Conservation (phyloP, 2,329 filamentous ascomycete genomes). For the Diaporthe sp. region DNA sequence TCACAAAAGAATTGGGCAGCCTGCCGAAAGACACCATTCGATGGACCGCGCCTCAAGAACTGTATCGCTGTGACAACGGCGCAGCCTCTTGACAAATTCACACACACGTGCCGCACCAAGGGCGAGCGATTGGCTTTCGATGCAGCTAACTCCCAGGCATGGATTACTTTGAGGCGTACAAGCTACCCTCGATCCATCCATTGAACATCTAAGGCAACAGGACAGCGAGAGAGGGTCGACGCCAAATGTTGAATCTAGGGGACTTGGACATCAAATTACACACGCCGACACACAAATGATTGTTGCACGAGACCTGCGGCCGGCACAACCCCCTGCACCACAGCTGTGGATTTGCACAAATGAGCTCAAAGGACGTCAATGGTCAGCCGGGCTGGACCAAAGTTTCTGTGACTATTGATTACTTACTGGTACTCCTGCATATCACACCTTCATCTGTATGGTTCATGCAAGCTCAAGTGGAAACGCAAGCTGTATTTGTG, state of each 20-base stretch:
- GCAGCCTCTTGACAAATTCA: not conserved
- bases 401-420: conserved; percentile 27
- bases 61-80: not conserved
- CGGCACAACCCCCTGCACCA: conserved; percentile 29
- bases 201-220: not conserved
- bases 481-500: conserved; percentile 52
- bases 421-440: conserved; percentile 33
- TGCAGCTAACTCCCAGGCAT: not conserved
- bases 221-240: not conserved
- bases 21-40: no score
- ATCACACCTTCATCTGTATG: conserved; percentile 29
- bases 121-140: not conserved
- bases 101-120: not conserved
- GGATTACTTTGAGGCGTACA: not conserved
- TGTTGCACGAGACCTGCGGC: conserved; percentile 15
- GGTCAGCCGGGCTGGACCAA: not conserved
- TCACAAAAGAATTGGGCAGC: not conserved
- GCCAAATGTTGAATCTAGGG: not conserved
- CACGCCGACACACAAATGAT: not conserved
- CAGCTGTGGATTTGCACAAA: conserved; percentile 34
- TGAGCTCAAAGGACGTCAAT: conserved; percentile 19
- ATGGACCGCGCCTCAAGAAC: not conserved
- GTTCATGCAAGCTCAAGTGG: conserved; percentile 26
- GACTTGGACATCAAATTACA: not conserved
- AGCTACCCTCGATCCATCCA: not conserved